Conservation (phyloP, 1,139 yeast genomes). For the Geotrichum fermentans region DNA sequence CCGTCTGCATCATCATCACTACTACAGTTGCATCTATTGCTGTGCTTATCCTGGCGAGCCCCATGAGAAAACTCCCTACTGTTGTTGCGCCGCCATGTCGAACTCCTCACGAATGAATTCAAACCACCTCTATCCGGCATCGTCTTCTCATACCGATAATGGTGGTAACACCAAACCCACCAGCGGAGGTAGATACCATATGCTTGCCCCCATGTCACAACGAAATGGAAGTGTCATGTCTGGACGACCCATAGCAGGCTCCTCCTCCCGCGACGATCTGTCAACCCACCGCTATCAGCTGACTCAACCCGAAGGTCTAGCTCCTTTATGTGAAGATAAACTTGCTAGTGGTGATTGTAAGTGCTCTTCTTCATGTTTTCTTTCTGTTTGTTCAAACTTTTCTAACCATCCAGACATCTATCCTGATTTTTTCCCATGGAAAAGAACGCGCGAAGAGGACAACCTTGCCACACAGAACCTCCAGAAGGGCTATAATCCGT, state of each 20-base stretch:
- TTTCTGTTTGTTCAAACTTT: neutral
- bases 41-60: too few relatives aligned
- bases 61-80: too few relatives aligned
- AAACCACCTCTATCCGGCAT: conserved; percentile 7
- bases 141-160: neutral
- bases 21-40: too few relatives aligned
- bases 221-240: conserved; percentile 13
- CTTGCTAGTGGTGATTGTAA: conserved; percentile 14
- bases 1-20: too few relatives aligned
- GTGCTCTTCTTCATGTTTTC: conserved; percentile 11
- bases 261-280: conserved; percentile 25
- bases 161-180: neutral
- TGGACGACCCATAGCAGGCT: conserved; percentile 12
- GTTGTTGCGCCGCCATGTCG: conserved; percentile 17
- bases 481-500: conserved; percentile 55
- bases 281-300: conserved; percentile 26
- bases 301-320: conserved; percentile 36
- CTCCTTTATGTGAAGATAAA: conserved; percentile 35
- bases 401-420: conserved; percentile 37
- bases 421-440: conserved; percentile 83
- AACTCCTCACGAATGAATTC: conserved; percentile 17
- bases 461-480: conserved; percentile 46
- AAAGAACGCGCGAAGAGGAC: conserved; percentile 49
- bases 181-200: conserved; percentile 1
- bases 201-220: conserved; percentile 16